Evolutionary conservation across 179 eudicot species (phyloP).

Genomic region (Beta corolliflora): DNA sequence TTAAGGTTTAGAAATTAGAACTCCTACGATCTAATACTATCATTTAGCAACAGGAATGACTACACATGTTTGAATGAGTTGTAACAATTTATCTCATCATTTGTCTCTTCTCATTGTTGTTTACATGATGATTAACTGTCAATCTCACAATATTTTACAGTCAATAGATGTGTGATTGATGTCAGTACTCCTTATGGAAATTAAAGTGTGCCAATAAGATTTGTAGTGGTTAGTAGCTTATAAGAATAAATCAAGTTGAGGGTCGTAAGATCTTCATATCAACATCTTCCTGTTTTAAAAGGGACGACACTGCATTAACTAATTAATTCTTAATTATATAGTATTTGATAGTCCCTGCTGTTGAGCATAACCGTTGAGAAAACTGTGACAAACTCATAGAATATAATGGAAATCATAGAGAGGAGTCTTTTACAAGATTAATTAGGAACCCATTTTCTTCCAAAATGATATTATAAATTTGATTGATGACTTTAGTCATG

Average conservation of each 20-base stretch:
- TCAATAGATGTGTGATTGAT: constrained; percentile 49
- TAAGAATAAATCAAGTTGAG: constrained; percentile 17
- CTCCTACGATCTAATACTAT: background rate
- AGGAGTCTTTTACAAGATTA: constrained; percentile 43
- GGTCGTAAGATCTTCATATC: too few relatives aligned
- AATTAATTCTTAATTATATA: constrained; percentile 1
- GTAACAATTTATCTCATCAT: constrained; percentile 1
- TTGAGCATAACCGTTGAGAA: constrained; percentile 64
- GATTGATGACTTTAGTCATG: too few relatives aligned
- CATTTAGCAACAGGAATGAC: background rate
- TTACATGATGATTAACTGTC: constrained; percentile 47
- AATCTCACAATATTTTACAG: constrained; percentile 41
- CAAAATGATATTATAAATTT: background rate
- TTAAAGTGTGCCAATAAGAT: constrained; percentile 38
- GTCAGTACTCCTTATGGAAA: constrained; percentile 46
- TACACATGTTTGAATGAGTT: background rate
- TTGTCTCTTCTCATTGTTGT: constrained; percentile 32
- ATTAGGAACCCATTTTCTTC: background rate
- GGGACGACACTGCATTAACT: constrained; percentile 2
- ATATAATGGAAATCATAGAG: background rate
- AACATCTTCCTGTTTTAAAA: background rate
- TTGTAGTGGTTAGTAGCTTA: constrained; percentile 55
- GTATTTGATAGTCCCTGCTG: constrained; percentile 20
- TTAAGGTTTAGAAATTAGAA: too few relatives aligned
- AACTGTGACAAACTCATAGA: constrained; percentile 22